Conservation (phyloP, 1,139 yeast species). For the Fermentozyma sake region DNA sequence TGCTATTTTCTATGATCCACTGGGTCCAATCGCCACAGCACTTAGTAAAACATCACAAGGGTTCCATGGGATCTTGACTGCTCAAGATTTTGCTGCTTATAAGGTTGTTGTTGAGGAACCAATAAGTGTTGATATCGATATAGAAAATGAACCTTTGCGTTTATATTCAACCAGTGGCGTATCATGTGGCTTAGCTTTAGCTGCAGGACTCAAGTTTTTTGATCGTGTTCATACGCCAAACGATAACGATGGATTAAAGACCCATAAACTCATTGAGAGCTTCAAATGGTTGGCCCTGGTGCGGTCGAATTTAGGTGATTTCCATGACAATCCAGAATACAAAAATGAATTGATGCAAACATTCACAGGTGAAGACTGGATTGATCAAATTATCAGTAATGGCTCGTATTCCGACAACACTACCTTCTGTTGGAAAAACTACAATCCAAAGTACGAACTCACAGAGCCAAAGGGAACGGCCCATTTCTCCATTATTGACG, state of each 20-base stretch:
- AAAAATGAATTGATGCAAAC: constrained; percentile 22
- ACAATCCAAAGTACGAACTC: constrained; percentile 72
- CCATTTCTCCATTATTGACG: constrained; percentile 75
- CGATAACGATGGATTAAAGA: constrained; percentile 42
- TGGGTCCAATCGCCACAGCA: constrained; percentile 63
- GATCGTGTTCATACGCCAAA: constrained; percentile 3
- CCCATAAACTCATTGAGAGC: constrained; percentile 72
- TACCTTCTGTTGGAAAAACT: constrained; percentile 68
- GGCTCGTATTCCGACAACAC: constrained; percentile 45
- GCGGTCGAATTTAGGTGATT: constrained; percentile 78
- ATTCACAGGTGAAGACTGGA: constrained; percentile 48
- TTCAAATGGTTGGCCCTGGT: constrained; percentile 95
- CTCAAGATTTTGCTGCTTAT: constrained; percentile 63
- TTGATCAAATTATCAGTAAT: constrained; percentile 38
- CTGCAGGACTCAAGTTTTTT: constrained; percentile 69
- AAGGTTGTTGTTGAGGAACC: constrained; percentile 54
- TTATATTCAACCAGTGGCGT: constrained; percentile 73
- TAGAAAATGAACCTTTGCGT: constrained; percentile 41
- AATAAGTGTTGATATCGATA: constrained; percentile 30
- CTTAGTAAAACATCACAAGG: constrained; percentile 42
- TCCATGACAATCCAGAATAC: constrained; percentile 13
- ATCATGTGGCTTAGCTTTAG: constrained; percentile 77
- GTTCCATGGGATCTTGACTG: constrained; percentile 59
- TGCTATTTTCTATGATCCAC: constrained; percentile 77
- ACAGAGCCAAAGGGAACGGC: constrained; percentile 85